Conservation (phyloP, 148 eudicot species). For the Dianthus caryophyllus region DNA sequence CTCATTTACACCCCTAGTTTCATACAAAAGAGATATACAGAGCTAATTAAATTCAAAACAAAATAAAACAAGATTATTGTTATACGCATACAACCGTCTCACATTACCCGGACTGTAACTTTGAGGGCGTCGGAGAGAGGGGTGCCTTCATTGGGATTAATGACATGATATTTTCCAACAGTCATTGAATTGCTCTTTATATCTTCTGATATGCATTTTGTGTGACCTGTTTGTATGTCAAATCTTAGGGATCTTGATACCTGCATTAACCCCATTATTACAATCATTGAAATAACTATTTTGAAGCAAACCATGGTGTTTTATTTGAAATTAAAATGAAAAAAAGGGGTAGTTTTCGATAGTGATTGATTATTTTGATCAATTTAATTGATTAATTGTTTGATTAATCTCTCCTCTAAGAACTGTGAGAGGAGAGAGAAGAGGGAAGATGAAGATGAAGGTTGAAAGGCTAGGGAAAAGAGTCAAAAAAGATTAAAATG, state of each 20-base stretch:
- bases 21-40: not conserved
- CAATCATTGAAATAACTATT: conserved; percentile 23
- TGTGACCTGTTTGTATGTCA: conserved; percentile 77
- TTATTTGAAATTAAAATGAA: not conserved
- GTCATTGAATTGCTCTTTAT: conserved; percentile 76
- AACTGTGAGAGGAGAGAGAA: not conserved
- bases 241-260: conserved; percentile 52
- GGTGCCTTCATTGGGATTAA: conserved; percentile 53
- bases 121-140: conserved; percentile 74
- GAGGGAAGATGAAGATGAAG: not conserved
- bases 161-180: conserved; percentile 71
- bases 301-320: conserved; percentile 18
- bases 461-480: not conserved
- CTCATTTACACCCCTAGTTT: no score
- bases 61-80: not conserved
- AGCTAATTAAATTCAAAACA: no score
- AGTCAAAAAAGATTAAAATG: not conserved
- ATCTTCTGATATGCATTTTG: conserved; percentile 91
- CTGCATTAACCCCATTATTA: conserved; percentile 40
- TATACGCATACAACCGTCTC: not conserved
- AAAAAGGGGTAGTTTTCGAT: not conserved
- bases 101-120: conserved; percentile 59
- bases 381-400: no score
- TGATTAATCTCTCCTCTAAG: conserved; percentile 1
- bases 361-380: no score